These are phyloP conservation scores for Diaporthe velutina DNA, from an alignment of 2,329 filamentous ascomycete species.

Conservation along the genomic window DNA sequence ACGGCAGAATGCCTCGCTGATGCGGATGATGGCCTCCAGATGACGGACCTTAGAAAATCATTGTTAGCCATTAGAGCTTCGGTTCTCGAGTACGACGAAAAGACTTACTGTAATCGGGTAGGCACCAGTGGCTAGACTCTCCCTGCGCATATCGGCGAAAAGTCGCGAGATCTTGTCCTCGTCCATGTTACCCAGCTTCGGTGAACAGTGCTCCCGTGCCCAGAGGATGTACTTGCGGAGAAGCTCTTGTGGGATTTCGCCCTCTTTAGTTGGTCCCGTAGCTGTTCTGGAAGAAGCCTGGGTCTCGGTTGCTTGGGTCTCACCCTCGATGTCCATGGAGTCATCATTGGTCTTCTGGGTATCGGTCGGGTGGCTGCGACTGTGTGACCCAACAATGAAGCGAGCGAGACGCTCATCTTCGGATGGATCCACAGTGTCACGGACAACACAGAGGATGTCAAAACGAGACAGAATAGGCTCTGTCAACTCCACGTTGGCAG, in stretches of 20 bases:
- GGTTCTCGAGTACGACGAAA: not conserved
- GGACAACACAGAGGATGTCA: constrained; percentile 95
- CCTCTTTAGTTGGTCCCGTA: constrained; percentile 57
- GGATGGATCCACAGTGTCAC: constrained; percentile 91
- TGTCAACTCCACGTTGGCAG: constrained; percentile 94
- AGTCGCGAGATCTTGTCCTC: constrained; percentile 95
- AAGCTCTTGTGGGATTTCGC: constrained; percentile 90
- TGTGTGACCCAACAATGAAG: constrained; percentile 95
- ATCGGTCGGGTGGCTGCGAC: constrained; percentile 78
- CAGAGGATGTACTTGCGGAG: constrained; percentile 98
- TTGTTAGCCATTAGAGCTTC: constrained; percentile 7
- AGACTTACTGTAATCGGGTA: constrained; percentile 94
- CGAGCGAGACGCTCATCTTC: constrained; percentile 94
- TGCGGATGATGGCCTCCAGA: constrained; percentile 96
- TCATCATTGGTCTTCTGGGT: constrained; percentile 60
- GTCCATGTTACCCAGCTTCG: constrained; percentile 97
- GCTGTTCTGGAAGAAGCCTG: constrained; percentile 43
- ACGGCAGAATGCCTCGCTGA: constrained; percentile 93
- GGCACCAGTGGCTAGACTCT: constrained; percentile 92
- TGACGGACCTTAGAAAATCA: constrained; percentile 82
- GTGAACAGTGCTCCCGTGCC: constrained; percentile 87
- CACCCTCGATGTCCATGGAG: constrained; percentile 74
- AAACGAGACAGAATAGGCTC: constrained; percentile 98
- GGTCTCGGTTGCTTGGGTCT: constrained; percentile 52
- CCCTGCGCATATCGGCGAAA: constrained; percentile 95